phyloP scores from a whole-genome alignment of 352 stramenopile genomes.

The Phytophthora palmivora region DNA sequence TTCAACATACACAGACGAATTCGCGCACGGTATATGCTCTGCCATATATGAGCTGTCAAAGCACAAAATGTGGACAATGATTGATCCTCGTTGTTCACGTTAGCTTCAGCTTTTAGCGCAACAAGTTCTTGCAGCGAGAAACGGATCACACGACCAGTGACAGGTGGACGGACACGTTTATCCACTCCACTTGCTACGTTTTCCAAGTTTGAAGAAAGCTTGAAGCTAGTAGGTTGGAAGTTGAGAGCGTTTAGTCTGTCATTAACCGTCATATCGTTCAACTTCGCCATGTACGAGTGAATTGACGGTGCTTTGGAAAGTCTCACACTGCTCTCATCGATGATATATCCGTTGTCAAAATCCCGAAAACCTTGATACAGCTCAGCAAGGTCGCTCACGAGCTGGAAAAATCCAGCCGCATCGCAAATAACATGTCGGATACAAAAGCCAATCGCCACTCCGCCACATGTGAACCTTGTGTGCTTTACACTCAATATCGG shows the following conservation, averaged over 20 bases:
- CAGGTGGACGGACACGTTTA: not conserved
- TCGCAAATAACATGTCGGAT: slow-evolving; percentile 31
- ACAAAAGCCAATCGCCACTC: slow-evolving; percentile 28
- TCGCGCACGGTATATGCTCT: slow-evolving; percentile 14
- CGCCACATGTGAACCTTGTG: slow-evolving; percentile 27
- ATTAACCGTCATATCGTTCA: slow-evolving; percentile 14
- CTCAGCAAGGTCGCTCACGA: slow-evolving; percentile 22
- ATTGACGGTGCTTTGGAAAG: slow-evolving; percentile 10
- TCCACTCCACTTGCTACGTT: not conserved
- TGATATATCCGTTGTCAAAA: not conserved
- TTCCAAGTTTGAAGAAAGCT: slow-evolving; percentile 1
- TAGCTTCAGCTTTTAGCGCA: slow-evolving; percentile 23
- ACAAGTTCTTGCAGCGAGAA: slow-evolving; percentile 26
- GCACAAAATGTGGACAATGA: slow-evolving; percentile 20
- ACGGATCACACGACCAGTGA: slow-evolving; percentile 20
- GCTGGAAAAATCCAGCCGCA: slow-evolving; percentile 32
- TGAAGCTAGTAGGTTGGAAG: slow-evolving; percentile 8
- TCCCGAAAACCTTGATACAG: slow-evolving; percentile 18
- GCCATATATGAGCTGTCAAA: slow-evolving; percentile 22
- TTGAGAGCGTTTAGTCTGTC: slow-evolving; percentile 11
- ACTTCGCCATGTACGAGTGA: slow-evolving; percentile 7
- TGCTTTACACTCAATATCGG: slow-evolving; percentile 29
- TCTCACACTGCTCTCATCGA: not conserved
- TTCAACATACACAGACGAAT: not conserved
- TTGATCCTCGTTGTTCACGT: not conserved